These are phyloP conservation scores for Diddensiella transvaalensis DNA, from an alignment of 805 yeast species.

Conservation along the genomic window DNA sequence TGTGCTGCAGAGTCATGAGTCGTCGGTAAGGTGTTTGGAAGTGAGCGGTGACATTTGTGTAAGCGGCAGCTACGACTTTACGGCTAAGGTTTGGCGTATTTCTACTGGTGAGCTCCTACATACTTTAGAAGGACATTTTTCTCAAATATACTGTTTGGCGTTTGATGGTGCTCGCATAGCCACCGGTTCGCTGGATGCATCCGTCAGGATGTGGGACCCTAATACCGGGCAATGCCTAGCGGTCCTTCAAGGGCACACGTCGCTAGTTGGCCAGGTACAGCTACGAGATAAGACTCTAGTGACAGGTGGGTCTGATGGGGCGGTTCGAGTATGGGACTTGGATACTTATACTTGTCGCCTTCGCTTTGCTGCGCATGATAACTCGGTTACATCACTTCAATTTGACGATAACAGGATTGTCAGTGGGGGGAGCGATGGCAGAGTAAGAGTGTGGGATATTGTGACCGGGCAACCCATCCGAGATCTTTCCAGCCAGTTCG, in stretches of 20 bases:
- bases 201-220: conserved; percentile 94
- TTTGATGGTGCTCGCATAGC: conserved; percentile 89
- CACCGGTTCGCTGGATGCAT: conserved; percentile 92
- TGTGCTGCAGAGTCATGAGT: conserved; percentile 66
- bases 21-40: conserved; percentile 78
- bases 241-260: conserved; percentile 80
- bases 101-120: conserved; percentile 87
- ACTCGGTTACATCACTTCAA: conserved; percentile 40
- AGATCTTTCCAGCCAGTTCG: conserved; percentile 34
- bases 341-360: conserved; percentile 75
- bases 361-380: conserved; percentile 44
- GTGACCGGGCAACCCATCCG: conserved; percentile 38
- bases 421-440: conserved; percentile 42
- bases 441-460: conserved; percentile 40
- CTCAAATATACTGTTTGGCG: conserved; percentile 86
- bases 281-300: conserved; percentile 67
- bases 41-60: conserved; percentile 65
- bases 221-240: conserved; percentile 77
- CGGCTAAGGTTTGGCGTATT: conserved; percentile 88
- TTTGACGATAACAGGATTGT: conserved; percentile 39
- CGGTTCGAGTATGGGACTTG: conserved; percentile 81
- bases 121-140: conserved; percentile 86
- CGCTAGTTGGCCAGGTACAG: conserved; percentile 85
- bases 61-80: conserved; percentile 83
- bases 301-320: conserved; percentile 85